These are phyloP conservation scores for Populus hybrid DNA, from an alignment of 441 rosid genomes.

Conservation along the genomic window DNA sequence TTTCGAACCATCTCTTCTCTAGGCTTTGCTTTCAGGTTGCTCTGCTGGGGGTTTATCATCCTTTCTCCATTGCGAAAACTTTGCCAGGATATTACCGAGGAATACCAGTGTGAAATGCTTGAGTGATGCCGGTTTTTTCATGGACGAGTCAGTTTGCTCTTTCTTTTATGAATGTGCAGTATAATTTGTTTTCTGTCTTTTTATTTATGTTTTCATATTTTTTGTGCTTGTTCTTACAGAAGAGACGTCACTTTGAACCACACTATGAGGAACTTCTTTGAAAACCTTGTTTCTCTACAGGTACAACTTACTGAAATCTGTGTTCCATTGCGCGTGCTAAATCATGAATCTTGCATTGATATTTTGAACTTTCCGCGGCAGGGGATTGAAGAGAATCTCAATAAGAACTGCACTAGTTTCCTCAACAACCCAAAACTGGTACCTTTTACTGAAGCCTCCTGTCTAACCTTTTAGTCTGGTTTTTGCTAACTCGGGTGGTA, in stretches of 20 bases:
- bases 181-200: background rate
- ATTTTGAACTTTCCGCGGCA: slow-evolving; percentile 28
- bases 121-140: slow-evolving; percentile 91
- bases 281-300: slow-evolving; percentile 63
- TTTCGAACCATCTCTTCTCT: slow-evolving; percentile 1
- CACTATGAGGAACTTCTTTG: slow-evolving; percentile 63
- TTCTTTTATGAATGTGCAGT: background rate
- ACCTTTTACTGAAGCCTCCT: background rate
- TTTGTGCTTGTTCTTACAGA: slow-evolving; percentile 36
- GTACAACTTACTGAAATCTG: slow-evolving; percentile 24
- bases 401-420: slow-evolving; percentile 51
- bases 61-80: slow-evolving; percentile 73
- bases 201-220: background rate
- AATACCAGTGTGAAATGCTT: slow-evolving; percentile 71
- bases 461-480: background rate
- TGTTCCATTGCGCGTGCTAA: background rate
- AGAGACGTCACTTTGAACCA: slow-evolving; percentile 58
- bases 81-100: slow-evolving; percentile 47
- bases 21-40: slow-evolving; percentile 94
- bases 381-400: slow-evolving; percentile 64
- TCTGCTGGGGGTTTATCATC: slow-evolving; percentile 91
- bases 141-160: slow-evolving; percentile 56
- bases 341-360: slow-evolving; percentile 9
- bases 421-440: slow-evolving; percentile 57
- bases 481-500: background rate